Conservation (phyloP, 73 alveolate species). For the Paramecium pentaurelia region DNA sequence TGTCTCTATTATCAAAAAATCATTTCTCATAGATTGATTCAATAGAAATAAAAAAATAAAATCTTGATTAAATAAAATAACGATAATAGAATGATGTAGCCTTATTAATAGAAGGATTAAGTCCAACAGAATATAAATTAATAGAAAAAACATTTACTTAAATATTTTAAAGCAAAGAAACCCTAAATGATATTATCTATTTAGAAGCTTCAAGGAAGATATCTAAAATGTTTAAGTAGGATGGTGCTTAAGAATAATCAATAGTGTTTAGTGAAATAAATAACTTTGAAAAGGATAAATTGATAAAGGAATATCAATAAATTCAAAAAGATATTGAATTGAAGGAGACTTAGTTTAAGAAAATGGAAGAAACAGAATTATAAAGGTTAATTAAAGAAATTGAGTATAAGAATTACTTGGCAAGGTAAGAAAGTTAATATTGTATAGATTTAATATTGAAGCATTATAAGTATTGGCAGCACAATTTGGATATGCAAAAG, state of each 20-base stretch:
- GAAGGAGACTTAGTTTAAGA: neutral
- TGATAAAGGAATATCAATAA: neutral
- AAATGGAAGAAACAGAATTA: slow-evolving; percentile 24
- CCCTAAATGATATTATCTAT: slow-evolving; percentile 14
- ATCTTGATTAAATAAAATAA: neutral
- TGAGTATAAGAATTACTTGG: neutral
- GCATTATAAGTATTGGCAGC: slow-evolving; percentile 27
- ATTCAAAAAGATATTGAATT: neutral
- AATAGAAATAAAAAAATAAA: neutral
- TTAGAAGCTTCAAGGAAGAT: slow-evolving; percentile 1
- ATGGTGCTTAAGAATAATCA: neutral
- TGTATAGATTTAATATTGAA: slow-evolving; percentile 17
- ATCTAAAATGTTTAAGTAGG: neutral
- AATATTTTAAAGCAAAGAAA: neutral
- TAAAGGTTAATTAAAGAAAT: neutral
- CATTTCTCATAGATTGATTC: slow-evolving; percentile 28
- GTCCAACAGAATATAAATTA: neutral
- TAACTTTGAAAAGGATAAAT: neutral
- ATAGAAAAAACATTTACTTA: neutral
- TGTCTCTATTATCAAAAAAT: neutral
- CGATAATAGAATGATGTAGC: neutral
- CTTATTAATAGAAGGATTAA: neutral
- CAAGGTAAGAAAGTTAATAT: neutral
- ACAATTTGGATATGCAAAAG: neutral
- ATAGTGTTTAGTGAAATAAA: neutral